A percentile compares a stretch with the other conserved stretches of the same genome.
Conservation (phyloP, 2,329 filamentous ascomycete genomes). For the Aspergillus oerlinghausenensis region DNA sequence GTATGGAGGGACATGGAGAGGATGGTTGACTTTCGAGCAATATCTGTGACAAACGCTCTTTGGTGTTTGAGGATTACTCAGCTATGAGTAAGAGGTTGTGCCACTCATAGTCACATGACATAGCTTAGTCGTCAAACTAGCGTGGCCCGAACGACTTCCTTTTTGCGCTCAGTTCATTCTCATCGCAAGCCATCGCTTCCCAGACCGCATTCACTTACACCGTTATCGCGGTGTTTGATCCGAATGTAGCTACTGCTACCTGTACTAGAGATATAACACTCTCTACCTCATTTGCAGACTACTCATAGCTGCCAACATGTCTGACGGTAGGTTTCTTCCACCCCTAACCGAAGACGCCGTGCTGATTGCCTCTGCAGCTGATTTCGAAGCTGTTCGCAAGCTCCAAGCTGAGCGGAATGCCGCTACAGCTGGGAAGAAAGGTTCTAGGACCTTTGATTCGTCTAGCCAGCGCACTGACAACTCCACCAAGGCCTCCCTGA, state of each 20-base stretch:
- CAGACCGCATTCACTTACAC: slow-evolving; percentile 21
- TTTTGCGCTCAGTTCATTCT: slow-evolving; percentile 14
- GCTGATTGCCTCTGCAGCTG: slow-evolving; percentile 48
- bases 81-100: neutral
- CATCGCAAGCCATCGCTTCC: slow-evolving; percentile 16
- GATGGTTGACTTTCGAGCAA: neutral
- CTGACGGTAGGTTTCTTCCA: slow-evolving; percentile 36
- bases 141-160: slow-evolving; percentile 5
- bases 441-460: slow-evolving; percentile 72
- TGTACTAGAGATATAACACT: slow-evolving; percentile 23
- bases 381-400: slow-evolving; percentile 82
- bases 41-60: neutral
- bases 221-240: slow-evolving; percentile 28
- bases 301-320: slow-evolving; percentile 33
- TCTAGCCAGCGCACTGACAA: slow-evolving; percentile 75
- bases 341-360: slow-evolving; percentile 8
- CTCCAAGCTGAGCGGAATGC: slow-evolving; percentile 92
- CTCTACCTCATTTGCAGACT: slow-evolving; percentile 22
- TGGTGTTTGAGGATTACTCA: neutral
- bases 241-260: slow-evolving; percentile 32
- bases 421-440: slow-evolving; percentile 70
- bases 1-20: neutral
- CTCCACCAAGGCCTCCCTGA: slow-evolving; percentile 86
- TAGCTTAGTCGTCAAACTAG: neutral
- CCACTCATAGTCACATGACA: neutral